phyloP scores from a whole-genome alignment of 148 eudicot species.

The Nepenthes gracilis region DNA sequence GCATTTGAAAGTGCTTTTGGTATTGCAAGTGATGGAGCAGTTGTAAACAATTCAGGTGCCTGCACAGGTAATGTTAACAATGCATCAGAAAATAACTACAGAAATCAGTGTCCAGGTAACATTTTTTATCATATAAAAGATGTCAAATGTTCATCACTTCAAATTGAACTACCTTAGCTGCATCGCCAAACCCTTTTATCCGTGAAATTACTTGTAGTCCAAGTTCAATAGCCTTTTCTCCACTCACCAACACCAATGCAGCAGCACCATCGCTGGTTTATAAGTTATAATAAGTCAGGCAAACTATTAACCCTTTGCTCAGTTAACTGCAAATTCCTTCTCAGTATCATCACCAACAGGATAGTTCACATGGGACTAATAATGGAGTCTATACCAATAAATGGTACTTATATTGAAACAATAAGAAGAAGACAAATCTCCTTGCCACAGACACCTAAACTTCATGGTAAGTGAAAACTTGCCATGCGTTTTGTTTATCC shows the following conservation, averaged over 20 bases:
- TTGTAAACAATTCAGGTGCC: slow-evolving; percentile 93
- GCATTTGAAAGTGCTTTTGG: slow-evolving; percentile 87
- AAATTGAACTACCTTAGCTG: slow-evolving; percentile 59
- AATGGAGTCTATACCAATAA: too few relatives aligned
- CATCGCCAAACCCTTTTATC: slow-evolving; percentile 86
- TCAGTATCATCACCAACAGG: not conserved
- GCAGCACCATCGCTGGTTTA: slow-evolving; percentile 90
- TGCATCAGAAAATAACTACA: not conserved
- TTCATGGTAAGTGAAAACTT: too few relatives aligned
- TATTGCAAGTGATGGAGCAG: slow-evolving; percentile 95
- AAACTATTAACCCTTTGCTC: slow-evolving; percentile 2
- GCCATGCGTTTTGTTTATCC: too few relatives aligned
- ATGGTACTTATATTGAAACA: too few relatives aligned
- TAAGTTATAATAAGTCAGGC: slow-evolving; percentile 13
- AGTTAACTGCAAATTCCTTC: not conserved
- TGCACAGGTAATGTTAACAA: slow-evolving; percentile 20
- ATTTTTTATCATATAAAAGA: not conserved
- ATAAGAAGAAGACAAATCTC: too few relatives aligned
- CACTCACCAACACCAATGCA: slow-evolving; percentile 87
- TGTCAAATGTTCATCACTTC: not conserved
- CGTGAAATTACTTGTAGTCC: slow-evolving; percentile 71
- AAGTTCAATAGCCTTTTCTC: slow-evolving; percentile 66
- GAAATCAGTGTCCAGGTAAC: not conserved
- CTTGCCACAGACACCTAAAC: too few relatives aligned
- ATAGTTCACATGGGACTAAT: not conserved